Evolutionary conservation across 2,329 filamentous ascomycete species (phyloP).

Genomic region (Cryphonectria nitschkei): DNA sequence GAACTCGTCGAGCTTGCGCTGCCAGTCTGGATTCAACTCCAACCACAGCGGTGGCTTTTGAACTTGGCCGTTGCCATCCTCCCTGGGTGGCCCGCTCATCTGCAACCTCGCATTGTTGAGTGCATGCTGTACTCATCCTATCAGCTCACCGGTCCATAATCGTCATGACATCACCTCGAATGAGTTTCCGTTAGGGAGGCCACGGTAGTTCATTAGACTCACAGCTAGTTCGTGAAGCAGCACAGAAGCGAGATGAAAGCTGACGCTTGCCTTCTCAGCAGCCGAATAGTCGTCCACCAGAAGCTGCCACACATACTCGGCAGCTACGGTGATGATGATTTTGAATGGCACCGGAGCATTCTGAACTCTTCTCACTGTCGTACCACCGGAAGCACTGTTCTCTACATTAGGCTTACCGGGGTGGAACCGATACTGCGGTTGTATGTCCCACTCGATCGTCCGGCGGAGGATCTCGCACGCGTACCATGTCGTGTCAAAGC

Average conservation of each 20-base stretch:
- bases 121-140: slow-evolving; percentile 14
- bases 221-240: slow-evolving; percentile 27
- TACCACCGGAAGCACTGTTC: neutral
- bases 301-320: slow-evolving; percentile 23
- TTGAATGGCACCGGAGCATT: neutral
- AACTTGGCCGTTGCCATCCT: neutral
- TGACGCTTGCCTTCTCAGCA: slow-evolving; percentile 25
- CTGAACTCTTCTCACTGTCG: neutral
- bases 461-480: slow-evolving; percentile 21
- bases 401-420: neutral
- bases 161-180: neutral
- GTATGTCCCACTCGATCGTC: slow-evolving; percentile 17
- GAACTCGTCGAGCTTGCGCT: neutral
- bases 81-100: neutral
- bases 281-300: slow-evolving; percentile 24
- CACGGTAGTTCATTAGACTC: neutral
- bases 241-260: slow-evolving; percentile 16
- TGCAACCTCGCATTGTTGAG: neutral
- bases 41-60: slow-evolving; percentile 10
- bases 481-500: slow-evolving; percentile 19
- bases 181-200: neutral
- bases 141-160: neutral
- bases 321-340: slow-evolving; percentile 12
- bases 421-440: neutral
- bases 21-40: slow-evolving; percentile 15